Evolutionary conservation across 306 rosid genomes (phyloP), one percentile per base, ranked within the genome.

Genomic region (Crataegus laevigata): DNA sequence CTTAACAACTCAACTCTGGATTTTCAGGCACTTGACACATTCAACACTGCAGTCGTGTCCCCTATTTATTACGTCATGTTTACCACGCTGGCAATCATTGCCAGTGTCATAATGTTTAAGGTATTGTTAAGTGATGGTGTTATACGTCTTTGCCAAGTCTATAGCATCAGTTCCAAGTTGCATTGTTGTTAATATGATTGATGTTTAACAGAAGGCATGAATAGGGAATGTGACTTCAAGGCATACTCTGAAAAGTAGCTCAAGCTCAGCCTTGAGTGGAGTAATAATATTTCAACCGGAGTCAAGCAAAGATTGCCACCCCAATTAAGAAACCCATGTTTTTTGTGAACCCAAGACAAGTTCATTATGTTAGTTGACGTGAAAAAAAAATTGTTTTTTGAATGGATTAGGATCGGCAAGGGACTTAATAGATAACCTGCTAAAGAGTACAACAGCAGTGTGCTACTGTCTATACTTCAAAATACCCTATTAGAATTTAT

Each of bases 41-140:
- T 93, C 86, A 93, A 90, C 88, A 93, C 98, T 9, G 94, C 94
- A 25, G 40, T 93, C 13, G 96, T 93, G 51, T 93, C 98, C 69
- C 98, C 94, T 8, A 90, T 93, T 79, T 93, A 93, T 76, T 93
- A 93, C 8, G 94, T 89, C 79, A 89, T 93, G 96, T 93, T 93
- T 80, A 93, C 96, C 34, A 82, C 93, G 22, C 85, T 93, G 38
- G 87, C 98, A 60, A 89, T 93, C 83, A 79, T 90, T 28, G 96
- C 96, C 76, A 93, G 94, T 73, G 86, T 90, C 76, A 93, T 90
- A 77, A 90, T 93, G 98, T 93, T 93, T 68, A 93, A 93, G 98
- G 98, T 93, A 90, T 32, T 36, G 2, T 71, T 67, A 30, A 45
- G 68, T 76, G 54, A 36, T 67, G 24, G 68, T 50, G 24, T 45